These are phyloP conservation scores for Sporopachydermia lactativora DNA, from an alignment of 805 yeast species.

Conservation along the genomic window DNA sequence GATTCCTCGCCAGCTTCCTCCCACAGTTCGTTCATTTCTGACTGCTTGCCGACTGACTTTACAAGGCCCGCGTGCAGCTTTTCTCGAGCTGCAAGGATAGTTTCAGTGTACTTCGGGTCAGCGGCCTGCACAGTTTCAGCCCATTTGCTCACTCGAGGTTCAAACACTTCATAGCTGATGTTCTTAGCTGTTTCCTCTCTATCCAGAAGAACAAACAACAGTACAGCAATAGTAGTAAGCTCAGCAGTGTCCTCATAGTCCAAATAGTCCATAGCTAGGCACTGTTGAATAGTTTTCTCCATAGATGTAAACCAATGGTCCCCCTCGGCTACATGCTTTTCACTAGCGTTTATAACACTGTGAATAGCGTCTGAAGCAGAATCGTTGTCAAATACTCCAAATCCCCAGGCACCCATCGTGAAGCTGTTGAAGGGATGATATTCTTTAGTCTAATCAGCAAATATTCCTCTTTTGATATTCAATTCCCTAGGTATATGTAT, in stretches of 20 bases:
- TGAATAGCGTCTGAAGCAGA: background rate
- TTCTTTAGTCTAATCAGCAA: no score
- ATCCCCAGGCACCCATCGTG: conserved; percentile 1
- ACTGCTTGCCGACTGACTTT: background rate
- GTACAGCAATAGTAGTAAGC: background rate
- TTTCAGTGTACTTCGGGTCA: background rate
- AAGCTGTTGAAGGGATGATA: no score
- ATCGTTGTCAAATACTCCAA: background rate
- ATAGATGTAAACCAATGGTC: background rate
- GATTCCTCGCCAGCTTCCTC: background rate
- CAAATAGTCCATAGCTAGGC: background rate
- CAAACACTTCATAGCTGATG: background rate
- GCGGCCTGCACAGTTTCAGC: background rate
- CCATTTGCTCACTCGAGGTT: background rate
- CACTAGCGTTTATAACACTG: background rate
- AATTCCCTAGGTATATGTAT: no score
- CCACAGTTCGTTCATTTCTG: background rate
- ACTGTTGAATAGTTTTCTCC: background rate
- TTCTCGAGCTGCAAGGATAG: background rate
- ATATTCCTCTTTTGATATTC: no score
- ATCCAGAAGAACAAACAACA: background rate
- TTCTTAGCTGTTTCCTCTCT: background rate
- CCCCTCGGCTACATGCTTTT: background rate
- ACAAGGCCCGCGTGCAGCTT: background rate
- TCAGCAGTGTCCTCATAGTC: background rate